These are phyloP conservation scores for Epichloe gansuensis DNA, from an alignment of 2,329 filamentous ascomycete species.

Conservation along the genomic window DNA sequence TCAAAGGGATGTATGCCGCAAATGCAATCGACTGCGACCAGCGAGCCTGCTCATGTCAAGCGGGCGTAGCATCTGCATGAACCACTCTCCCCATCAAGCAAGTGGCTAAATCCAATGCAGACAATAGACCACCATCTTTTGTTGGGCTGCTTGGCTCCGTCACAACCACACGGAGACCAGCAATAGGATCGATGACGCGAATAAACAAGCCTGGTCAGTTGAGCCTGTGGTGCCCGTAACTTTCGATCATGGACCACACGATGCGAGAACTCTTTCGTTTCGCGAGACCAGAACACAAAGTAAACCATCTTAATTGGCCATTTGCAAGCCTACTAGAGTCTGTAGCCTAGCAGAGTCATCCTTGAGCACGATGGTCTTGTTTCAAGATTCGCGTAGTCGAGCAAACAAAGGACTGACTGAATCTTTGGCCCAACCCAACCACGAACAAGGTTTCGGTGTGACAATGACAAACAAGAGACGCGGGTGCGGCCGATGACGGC, in stretches of 20 bases:
- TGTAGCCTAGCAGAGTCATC: neutral
- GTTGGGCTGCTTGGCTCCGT: neutral
- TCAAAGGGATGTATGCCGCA: neutral
- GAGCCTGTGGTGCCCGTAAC: neutral
- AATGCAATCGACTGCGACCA: neutral
- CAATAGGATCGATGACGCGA: neutral
- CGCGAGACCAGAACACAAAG: neutral
- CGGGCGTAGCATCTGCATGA: neutral
- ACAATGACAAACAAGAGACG: no score
- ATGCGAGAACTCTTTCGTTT: neutral
- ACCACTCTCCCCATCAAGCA: neutral
- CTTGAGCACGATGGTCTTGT: neutral
- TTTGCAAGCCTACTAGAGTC: neutral
- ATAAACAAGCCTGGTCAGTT: neutral
- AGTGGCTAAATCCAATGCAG: neutral
- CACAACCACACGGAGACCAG: neutral
- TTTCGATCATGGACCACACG: neutral
- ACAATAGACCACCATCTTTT: neutral
- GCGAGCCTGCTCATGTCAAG: neutral
- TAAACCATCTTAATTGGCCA: neutral
- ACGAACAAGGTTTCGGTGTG: no score
- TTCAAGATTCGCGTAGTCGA: neutral
- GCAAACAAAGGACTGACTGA: neutral
- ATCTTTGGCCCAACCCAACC: neutral
- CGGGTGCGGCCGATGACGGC: neutral